Conservation (phyloP, 2,329 filamentous ascomycete species). For the Fusarium sambucinum region DNA sequence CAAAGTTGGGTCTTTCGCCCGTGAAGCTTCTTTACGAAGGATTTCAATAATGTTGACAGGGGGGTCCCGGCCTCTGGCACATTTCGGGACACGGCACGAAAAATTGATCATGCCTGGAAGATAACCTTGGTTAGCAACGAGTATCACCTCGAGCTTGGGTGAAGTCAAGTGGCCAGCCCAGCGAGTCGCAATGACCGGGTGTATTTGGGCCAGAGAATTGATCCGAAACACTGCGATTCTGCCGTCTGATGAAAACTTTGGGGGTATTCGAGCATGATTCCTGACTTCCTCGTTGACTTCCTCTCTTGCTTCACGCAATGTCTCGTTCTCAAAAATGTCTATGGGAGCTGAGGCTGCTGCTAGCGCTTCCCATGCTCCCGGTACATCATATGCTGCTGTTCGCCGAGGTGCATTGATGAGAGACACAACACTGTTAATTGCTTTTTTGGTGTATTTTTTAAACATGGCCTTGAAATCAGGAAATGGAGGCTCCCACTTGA, state of each 20-base stretch:
- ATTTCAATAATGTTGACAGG: constrained; percentile 73
- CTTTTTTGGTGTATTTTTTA: constrained; percentile 71
- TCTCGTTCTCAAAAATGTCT: constrained; percentile 62
- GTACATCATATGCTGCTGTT: constrained; percentile 70
- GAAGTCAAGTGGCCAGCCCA: constrained; percentile 73
- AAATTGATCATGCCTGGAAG: constrained; percentile 73
- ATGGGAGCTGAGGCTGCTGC: constrained; percentile 62
- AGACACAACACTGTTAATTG: constrained; percentile 71
- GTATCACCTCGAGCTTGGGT: constrained; percentile 70
- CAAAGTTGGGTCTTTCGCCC: constrained; percentile 54
- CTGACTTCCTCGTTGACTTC: constrained; percentile 73
- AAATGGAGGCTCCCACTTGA: constrained; percentile 76
- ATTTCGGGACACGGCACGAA: constrained; percentile 71
- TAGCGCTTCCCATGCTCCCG: constrained; percentile 70
- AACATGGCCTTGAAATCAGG: constrained; percentile 73
- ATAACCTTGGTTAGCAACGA: constrained; percentile 77
- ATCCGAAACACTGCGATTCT: constrained; percentile 74
- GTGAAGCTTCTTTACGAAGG: constrained; percentile 63
- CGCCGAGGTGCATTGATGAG: constrained; percentile 74
- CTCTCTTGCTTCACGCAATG: constrained; percentile 63
- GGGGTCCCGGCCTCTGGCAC: constrained; percentile 64
- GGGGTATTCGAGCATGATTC: constrained; percentile 70
- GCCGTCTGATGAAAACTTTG: constrained; percentile 72
- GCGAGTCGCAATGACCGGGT: constrained; percentile 74
- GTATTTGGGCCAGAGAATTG: constrained; percentile 69